Evolutionary conservation across 75 land plant species (phyloP), one percentile per base, ranked within the genome.

Genomic region (Cunninghamia lanceolata): DNA sequence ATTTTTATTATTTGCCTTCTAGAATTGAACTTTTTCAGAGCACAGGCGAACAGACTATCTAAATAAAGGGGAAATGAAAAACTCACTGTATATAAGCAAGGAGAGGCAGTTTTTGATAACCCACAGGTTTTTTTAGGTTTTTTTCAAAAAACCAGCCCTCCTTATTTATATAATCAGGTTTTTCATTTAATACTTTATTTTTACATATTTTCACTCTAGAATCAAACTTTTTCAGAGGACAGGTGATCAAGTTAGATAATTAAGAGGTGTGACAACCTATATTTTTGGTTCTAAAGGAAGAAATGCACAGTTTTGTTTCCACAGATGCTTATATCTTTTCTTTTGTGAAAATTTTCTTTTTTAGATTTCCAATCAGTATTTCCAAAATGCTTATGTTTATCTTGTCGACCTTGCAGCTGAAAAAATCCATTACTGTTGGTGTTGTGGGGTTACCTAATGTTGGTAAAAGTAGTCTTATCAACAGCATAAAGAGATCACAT

Each of bases 391-490:
- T 73, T 73, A 73, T 73, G 75, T 73, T 73, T 34, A 34, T 32
- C 75, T 73, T 73, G 75, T 34, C 36, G 6, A 34, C 47, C 38
- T 52, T 84, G 83, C 96, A 97, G 99, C 88, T 98, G 71, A 98
- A 98, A 82, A 93, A 88, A 84, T 93, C 99, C 10, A 94, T 98
- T 28, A 93, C 97, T 21, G 99, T 98, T 80, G 99, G 99, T 42
- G 89, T 98, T 54, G 94, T 98, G 84, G 99, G 99, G 32, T 90
- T 98, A 82, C 99, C 99, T 84, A 98, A 98, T 93, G 99, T 98
- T 89, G 99, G 99, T 32, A 98, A 98, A 84, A 98, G 99, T 86
- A 98, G 99, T 87, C 88, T 98, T 46, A 98, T 98, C 35, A 98
- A 98, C 83, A 98, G 99, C 52, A 88, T 95, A 88, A 92, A 91